Evolutionary conservation across 208 protist species (phyloP).

Genomic region (Naegleria lovaniensis): DNA sequence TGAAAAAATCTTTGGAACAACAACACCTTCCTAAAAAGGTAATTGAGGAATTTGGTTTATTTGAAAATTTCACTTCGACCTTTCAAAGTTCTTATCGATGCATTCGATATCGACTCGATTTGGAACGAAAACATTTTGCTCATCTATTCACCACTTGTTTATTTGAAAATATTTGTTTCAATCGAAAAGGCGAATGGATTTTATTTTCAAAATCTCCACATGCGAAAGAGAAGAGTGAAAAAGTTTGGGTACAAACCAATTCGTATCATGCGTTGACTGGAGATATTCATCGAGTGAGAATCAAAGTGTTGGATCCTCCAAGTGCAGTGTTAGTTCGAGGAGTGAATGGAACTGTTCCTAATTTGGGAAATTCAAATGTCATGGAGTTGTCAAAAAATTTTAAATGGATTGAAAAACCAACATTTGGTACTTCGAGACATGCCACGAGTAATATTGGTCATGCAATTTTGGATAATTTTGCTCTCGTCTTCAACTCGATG

Average conservation of each 20-base stretch:
- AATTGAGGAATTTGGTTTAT: too few relatives aligned
- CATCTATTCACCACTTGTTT: not conserved
- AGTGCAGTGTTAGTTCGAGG: not conserved
- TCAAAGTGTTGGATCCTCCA: not conserved
- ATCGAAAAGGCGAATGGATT: not conserved
- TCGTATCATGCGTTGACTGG: not conserved
- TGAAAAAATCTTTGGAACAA: too few relatives aligned
- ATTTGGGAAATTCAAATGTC: not conserved
- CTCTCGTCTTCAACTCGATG: not conserved
- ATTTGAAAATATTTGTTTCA: conserved; percentile 3
- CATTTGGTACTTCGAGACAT: not conserved
- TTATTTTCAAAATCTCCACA: not conserved
- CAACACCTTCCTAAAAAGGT: too few relatives aligned
- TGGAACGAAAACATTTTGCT: not conserved
- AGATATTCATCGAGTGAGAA: too few relatives aligned
- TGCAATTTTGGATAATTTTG: not conserved
- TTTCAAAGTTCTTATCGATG: too few relatives aligned
- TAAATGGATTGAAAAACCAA: not conserved
- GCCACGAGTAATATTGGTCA: not conserved
- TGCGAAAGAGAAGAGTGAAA: not conserved
- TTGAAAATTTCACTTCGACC: too few relatives aligned
- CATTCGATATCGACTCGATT: too few relatives aligned
- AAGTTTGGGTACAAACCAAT: not conserved
- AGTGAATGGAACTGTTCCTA: not conserved
- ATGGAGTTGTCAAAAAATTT: not conserved